Conservation (phyloP, 1,284 basidiomycete genomes). For the Trametes hirsuta region DNA sequence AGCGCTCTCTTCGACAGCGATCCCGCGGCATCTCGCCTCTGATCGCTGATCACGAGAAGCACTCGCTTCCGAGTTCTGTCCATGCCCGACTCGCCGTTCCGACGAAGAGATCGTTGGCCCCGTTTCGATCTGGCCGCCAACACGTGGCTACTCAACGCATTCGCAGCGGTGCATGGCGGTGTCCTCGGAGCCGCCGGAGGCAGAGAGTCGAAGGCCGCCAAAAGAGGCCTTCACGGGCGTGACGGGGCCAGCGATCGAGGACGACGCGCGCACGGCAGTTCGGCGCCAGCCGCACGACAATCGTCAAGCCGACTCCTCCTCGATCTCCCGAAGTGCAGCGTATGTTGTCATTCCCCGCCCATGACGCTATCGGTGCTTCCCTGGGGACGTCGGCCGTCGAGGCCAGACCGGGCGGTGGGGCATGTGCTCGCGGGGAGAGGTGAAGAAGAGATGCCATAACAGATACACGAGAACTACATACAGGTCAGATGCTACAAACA, state of each 20-base stretch:
- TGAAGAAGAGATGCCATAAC: background rate
- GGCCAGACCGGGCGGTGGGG: background rate
- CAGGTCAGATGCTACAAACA: slow-evolving; percentile 22
- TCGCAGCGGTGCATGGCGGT: background rate
- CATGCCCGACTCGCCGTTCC: background rate
- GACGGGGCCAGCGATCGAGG: background rate
- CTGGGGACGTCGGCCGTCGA: background rate
- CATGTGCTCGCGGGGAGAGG: background rate
- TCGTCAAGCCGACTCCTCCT: background rate
- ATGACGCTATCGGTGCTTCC: slow-evolving; percentile 1
- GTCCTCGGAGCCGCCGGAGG: background rate
- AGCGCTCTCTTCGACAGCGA: slow-evolving; percentile 2
- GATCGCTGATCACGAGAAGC: slow-evolving; percentile 14
- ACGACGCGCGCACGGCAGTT: too few relatives aligned
- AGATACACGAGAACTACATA: slow-evolving; percentile 9
- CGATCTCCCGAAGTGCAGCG: background rate
- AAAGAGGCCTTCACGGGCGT: background rate
- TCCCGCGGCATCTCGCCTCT: slow-evolving; percentile 9
- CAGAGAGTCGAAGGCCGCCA: background rate
- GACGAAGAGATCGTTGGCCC: slow-evolving; percentile 2
- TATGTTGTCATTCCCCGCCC: background rate
- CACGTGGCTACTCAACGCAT: slow-evolving; percentile 22
- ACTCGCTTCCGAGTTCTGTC: background rate
- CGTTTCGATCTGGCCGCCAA: background rate
- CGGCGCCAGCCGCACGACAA: background rate